Percentiles rank a stretch among this genome's conserved stretches.
Conservation (phyloP, 805 yeast species). For the Priceomyces castillae region DNA sequence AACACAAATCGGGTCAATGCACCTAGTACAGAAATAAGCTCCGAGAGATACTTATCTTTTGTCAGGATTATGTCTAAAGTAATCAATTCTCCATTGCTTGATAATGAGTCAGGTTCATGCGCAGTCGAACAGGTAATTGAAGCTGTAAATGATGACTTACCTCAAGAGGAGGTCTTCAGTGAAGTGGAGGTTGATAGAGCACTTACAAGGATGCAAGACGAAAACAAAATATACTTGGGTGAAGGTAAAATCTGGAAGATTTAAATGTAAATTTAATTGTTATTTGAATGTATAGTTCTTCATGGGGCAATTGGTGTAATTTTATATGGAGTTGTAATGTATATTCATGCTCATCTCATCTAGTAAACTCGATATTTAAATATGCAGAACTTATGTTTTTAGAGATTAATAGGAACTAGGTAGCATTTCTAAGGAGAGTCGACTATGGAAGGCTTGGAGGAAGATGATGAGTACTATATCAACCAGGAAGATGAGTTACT, state of each 20-base stretch:
- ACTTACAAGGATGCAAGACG: conserved; percentile 31
- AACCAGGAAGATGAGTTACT: conserved; percentile 25
- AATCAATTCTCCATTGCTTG: conserved; percentile 31
- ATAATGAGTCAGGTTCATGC: conserved; percentile 31
- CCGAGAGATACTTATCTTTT: conserved; percentile 31
- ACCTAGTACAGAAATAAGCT: conserved; percentile 20
- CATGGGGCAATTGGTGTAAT: neutral
- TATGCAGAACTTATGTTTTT: too few species aligned
- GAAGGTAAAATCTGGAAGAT: conserved; percentile 41
- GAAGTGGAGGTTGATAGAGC: conserved; percentile 30
- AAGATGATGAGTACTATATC: conserved; percentile 6
- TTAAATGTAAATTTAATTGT: conserved; percentile 10
- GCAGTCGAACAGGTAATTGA: conserved; percentile 29
- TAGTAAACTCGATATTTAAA: neutral
- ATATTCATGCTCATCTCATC: conserved; percentile 1
- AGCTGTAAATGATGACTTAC: conserved; percentile 32
- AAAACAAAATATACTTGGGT: conserved; percentile 35
- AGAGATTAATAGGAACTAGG: too few species aligned
- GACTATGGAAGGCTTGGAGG: neutral
- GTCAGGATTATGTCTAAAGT: conserved; percentile 30
- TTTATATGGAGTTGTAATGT: neutral
- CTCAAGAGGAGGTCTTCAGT: conserved; percentile 39
- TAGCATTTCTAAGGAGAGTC: neutral
- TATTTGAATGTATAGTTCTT: neutral
- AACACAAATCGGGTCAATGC: conserved; percentile 18